Conservation (phyloP, 2,329 filamentous ascomycete species). For the Clonostachys chloroleuca region DNA sequence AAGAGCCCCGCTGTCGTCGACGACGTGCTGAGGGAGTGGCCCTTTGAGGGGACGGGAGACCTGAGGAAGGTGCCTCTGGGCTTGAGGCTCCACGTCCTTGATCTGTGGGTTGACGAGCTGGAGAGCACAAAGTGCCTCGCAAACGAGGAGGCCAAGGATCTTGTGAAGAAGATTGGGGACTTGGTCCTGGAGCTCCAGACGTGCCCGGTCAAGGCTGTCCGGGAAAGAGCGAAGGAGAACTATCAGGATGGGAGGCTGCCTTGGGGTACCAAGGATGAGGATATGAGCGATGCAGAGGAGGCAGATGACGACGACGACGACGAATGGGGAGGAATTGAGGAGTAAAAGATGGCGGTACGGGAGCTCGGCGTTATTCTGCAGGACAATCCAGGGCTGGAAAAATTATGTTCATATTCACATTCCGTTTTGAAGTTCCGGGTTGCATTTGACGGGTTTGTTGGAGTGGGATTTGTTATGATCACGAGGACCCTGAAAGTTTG, state of each 20-base stretch:
- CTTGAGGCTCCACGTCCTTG: slow-evolving; percentile 78
- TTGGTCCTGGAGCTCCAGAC: slow-evolving; percentile 52
- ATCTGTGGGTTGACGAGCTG: slow-evolving; percentile 89
- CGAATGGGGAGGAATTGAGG: slow-evolving; percentile 66
- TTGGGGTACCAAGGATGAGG: slow-evolving; percentile 44
- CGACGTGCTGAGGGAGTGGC: slow-evolving; percentile 17
- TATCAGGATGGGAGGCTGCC: slow-evolving; percentile 71
- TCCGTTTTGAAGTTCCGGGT: no score
- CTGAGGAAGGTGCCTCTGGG: slow-evolving; percentile 71
- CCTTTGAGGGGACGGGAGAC: slow-evolving; percentile 26
- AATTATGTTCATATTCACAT: no score
- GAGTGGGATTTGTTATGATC: no score
- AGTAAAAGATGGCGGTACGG: slow-evolving; percentile 30
- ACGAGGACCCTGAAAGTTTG: no score
- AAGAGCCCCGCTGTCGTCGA: slow-evolving; percentile 18
- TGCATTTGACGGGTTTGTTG: no score
- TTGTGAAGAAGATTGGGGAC: slow-evolving; percentile 47
- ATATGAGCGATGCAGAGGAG: slow-evolving; percentile 13
- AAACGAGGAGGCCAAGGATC: slow-evolving; percentile 35
- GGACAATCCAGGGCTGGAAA: no score
- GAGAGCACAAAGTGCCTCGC: slow-evolving; percentile 60
- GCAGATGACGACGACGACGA: slow-evolving; percentile 31
- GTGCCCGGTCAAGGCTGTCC: slow-evolving; percentile 66
- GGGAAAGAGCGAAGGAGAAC: slow-evolving; percentile 64
- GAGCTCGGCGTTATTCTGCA: no score